Percentiles rank a stretch among this genome's conserved stretches.
Evolutionary conservation across 805 yeast species (phyloP).

Genomic region (Komagataella phaffii): DNA sequence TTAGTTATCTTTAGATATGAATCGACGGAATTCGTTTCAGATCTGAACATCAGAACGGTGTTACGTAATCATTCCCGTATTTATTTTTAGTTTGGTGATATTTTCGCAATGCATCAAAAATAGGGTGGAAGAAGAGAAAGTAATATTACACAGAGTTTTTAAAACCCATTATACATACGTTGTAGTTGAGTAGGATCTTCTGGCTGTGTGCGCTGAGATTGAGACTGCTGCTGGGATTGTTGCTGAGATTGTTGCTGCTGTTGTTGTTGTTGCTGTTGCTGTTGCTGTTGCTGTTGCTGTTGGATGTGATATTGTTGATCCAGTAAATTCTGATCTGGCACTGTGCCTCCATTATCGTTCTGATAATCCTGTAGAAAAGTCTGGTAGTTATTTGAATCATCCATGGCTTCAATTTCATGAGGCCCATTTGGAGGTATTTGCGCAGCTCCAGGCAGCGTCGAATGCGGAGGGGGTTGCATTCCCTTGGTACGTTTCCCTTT

Average conservation of each 20-base stretch:
- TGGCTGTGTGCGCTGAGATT: slow-evolving; percentile 6
- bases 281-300: slow-evolving; percentile 1
- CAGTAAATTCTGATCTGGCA: slow-evolving; percentile 8
- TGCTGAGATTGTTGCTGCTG: slow-evolving; percentile 5
- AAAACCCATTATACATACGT: neutral
- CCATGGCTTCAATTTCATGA: slow-evolving; percentile 3
- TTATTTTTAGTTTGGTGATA: no score
- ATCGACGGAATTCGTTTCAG: neutral
- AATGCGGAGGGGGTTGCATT: slow-evolving; percentile 1
- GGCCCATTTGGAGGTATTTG: neutral
- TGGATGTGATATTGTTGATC: slow-evolving; percentile 3
- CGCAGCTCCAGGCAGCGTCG: neutral
- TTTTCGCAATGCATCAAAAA: no score
- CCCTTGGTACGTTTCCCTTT: slow-evolving; percentile 25
- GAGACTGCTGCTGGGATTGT: slow-evolving; percentile 7
- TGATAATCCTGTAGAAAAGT: neutral
- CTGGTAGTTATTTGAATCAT: slow-evolving; percentile 7
- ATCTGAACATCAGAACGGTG: neutral
- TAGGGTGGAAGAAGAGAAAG: neutral
- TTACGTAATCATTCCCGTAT: neutral
- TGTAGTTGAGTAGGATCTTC: slow-evolving; percentile 5
- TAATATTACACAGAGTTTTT: neutral
- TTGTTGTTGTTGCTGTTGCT: slow-evolving; percentile 8
- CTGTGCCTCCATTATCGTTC: slow-evolving; percentile 9
- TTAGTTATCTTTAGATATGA: neutral